These are phyloP conservation scores for Crithidia mellificae DNA, from an alignment of 208 protist genomes.

Conservation along the genomic window DNA sequence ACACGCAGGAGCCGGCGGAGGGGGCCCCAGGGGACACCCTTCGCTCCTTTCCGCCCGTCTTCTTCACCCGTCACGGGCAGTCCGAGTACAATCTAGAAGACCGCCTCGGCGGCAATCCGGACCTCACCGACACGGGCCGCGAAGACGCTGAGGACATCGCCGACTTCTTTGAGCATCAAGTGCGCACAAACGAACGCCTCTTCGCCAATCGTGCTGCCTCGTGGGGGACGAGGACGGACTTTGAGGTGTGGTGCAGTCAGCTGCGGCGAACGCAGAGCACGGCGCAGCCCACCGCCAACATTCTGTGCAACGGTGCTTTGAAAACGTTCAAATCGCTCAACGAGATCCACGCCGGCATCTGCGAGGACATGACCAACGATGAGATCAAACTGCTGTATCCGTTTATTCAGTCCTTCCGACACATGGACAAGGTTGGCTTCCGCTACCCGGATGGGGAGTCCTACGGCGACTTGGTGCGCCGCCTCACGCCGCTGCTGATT, in stretches of 20 bases:
- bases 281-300: slow-evolving; percentile 50
- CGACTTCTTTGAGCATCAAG: slow-evolving; percentile 63
- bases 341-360: slow-evolving; percentile 88
- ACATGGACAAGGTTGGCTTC: slow-evolving; percentile 81
- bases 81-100: slow-evolving; percentile 87
- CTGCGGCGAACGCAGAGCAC: slow-evolving; percentile 70
- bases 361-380: slow-evolving; percentile 86
- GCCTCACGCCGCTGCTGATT: slow-evolving; percentile 68
- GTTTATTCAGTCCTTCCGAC: slow-evolving; percentile 62
- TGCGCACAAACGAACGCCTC: slow-evolving; percentile 44
- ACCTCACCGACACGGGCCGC: slow-evolving; percentile 58
- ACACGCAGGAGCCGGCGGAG: slow-evolving; percentile 49
- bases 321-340: slow-evolving; percentile 70
- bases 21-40: slow-evolving; percentile 49
- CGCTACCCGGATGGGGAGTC: slow-evolving; percentile 86
- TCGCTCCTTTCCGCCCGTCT: slow-evolving; percentile 62
- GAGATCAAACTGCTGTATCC: slow-evolving; percentile 74
- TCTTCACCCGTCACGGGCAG: slow-evolving; percentile 82
- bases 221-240: slow-evolving; percentile 54
- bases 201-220: slow-evolving; percentile 36
- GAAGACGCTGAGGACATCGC: slow-evolving; percentile 58
- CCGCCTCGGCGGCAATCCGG: slow-evolving; percentile 78
- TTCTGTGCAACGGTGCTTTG: slow-evolving; percentile 44
- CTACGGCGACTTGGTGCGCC: slow-evolving; percentile 74
- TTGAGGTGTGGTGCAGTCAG: slow-evolving; percentile 85